Evolutionary conservation across 352 stramenopile species (phyloP), one percentile per base, ranked within the genome.

Genomic region (Pythium phragmitis): DNA sequence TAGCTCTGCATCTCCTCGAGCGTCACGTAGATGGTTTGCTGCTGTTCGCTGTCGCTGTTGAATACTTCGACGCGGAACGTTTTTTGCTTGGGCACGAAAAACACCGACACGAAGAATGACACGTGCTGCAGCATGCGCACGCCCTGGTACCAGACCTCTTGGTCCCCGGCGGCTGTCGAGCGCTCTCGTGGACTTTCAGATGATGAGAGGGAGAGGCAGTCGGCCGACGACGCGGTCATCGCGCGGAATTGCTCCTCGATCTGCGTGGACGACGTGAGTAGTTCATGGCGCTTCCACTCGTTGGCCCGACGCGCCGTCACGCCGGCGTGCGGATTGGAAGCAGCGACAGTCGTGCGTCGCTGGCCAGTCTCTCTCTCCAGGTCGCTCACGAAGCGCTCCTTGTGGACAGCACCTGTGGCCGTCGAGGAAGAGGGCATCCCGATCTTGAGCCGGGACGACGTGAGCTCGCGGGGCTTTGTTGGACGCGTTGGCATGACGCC

Each of bases 61-160:
- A 93, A 90, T 7, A 89, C 65, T 47, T 93, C 82, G 30, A 93
- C 79, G 17, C 82, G 78, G 62, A 90, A 88, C 47, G 87, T 70
- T 43, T 68, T 66, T 51, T 91, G 80, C 72, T 75, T 87, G 52
- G 74, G 72, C 17, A 88, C 82, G 59, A 77, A 77, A 51, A 87
- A 88, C 34, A 91, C 54, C 17, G 85, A 85, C n/a, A 93, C 67
- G 60, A 91, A 91, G 63, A 93, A 87, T 33, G 79, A 80, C 33
- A 83, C 67, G 53, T 83, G 76, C 16, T 84, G 73, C 42, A 93
- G 66, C 28, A 75, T 74, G 7, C 80, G 76, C 53, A 84, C 81
- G 33, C 85, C 85, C 53, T 91, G 82, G 59, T 88, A 87, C 82
- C 82, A 91, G 26, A 91, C 53, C 43, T 82, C 77, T 33, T 88